These are phyloP conservation scores for Apiospora koreana DNA, from an alignment of 2,329 filamentous ascomycete genomes.

Conservation along the genomic window DNA sequence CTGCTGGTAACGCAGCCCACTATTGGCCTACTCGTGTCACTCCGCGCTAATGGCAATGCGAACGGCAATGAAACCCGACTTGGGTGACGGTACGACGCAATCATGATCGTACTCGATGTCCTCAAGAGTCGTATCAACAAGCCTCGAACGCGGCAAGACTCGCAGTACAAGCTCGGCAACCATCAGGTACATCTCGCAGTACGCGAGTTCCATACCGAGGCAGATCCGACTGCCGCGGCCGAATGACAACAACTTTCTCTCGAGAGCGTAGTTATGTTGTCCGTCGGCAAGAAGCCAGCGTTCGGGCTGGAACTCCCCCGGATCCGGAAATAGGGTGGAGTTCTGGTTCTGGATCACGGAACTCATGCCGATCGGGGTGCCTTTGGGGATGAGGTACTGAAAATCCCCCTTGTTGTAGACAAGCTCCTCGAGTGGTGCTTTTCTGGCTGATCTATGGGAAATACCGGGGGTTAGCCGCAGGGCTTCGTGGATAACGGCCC, in stretches of 20 bases:
- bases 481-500: conserved; percentile 13
- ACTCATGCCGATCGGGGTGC: conserved; percentile 35
- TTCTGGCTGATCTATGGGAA: conserved; percentile 12
- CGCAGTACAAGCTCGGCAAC: conserved; percentile 23
- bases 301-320: conserved; percentile 22
- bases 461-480: conserved; percentile 11
- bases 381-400: conserved; percentile 9
- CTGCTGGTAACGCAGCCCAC: too few relatives aligned
- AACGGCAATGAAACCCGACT: conserved; percentile 23
- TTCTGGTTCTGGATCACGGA: conserved; percentile 34
- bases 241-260: conserved; percentile 11
- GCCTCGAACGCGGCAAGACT: conserved; percentile 21
- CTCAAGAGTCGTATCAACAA: conserved; percentile 23
- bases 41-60: conserved; percentile 15
- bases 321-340: conserved; percentile 26
- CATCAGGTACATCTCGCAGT: conserved; percentile 21
- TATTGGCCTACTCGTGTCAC: too few relatives aligned
- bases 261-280: neutral
- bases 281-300: conserved; percentile 8
- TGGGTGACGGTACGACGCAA: conserved; percentile 21
- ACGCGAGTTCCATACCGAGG: conserved; percentile 7
- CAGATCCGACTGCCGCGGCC: conserved; percentile 1
- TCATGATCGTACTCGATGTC: conserved; percentile 25
- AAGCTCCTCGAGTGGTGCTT: conserved; percentile 13
- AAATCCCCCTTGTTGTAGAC: neutral